Evolutionary conservation across 2,329 filamentous ascomycete species (phyloP), one percentile per base, ranked within the genome.

Genomic region (Alternaria brassicae): DNA sequence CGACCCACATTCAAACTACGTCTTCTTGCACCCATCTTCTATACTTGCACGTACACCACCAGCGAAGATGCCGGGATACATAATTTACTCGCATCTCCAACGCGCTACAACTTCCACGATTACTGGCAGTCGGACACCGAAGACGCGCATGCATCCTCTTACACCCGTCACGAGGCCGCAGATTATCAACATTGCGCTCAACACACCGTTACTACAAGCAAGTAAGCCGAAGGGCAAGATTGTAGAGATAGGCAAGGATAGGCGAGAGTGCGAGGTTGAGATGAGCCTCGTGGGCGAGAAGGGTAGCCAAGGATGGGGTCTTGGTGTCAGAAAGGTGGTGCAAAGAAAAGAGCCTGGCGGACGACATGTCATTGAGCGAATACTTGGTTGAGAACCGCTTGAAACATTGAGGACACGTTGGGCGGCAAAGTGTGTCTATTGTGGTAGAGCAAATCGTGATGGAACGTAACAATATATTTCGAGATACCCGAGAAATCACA

Each of bases 221-320:
- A 91, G 92, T 3, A 98, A 98, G 81, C 94, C 95, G 1, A 89
- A 97, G 73, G 95, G 95, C 68, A 93, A 95, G 81, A 86, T 91
- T 61, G 80, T 79, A 37, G 79, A 79, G 13, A 81, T 85, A 65
- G 72, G 80, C 0, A 75, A 79, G 48, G 83, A 82, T 68, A 80
- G 80, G 62, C 85, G 93, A 48, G 90, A 95, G 78, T 93, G 91
- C 69, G 96, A 91, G 86, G 91, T 96, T 2, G 86, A 94, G 65
- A 89, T 93, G 47, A 90, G 89, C 66, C 75, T 98, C 65, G 81
- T 88, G 51, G 89, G 91, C 0, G 91, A 92, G 71, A 86, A 84
- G 61, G 80, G 83, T 0, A 83, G 86, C 0, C 82, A 88, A 67
- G 92, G 92, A 0, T 97, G 93, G 93, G 90, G 91, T 12, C 77